phyloP scores from a whole-genome alignment of 2,329 filamentous ascomycete species.

The Byssochlamys sp. region DNA sequence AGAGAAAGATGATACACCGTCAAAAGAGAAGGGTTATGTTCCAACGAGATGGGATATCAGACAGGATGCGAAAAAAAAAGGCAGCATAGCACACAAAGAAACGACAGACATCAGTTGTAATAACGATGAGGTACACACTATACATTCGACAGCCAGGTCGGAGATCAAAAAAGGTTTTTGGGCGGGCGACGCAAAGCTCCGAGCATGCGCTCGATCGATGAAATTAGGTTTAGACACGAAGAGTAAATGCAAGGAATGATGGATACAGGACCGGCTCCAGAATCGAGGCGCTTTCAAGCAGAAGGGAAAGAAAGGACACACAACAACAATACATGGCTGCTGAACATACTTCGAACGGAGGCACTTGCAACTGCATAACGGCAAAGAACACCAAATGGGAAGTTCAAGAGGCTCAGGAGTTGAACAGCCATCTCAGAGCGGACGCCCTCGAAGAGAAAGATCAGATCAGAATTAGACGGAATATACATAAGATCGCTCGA shows the following conservation, averaged over 20 bases:
- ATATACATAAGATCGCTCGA: neutral
- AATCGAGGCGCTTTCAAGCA: too few relatives aligned
- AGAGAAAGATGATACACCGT: neutral
- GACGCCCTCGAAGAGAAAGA: neutral
- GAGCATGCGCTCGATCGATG: neutral
- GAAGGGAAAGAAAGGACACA: neutral
- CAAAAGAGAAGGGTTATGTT: neutral
- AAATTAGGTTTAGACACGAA: neutral
- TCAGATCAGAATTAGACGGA: neutral
- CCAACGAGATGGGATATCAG: neutral
- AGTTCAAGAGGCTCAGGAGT: neutral
- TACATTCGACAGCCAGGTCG: neutral
- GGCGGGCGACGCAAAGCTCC: neutral
- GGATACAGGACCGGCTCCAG: neutral
- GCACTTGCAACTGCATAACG: neutral
- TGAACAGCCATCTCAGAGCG: neutral
- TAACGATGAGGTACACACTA: neutral
- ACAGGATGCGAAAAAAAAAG: neutral
- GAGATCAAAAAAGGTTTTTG: neutral
- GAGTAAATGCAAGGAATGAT: neutral
- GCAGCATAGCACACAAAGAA: neutral
- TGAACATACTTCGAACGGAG: neutral
- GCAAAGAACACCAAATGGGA: neutral
- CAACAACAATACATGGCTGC: neutral
- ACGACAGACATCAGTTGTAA: neutral